phyloP scores from a whole-genome alignment of 495 filamentous ascomycete species.

The Chaetomium tenue region DNA sequence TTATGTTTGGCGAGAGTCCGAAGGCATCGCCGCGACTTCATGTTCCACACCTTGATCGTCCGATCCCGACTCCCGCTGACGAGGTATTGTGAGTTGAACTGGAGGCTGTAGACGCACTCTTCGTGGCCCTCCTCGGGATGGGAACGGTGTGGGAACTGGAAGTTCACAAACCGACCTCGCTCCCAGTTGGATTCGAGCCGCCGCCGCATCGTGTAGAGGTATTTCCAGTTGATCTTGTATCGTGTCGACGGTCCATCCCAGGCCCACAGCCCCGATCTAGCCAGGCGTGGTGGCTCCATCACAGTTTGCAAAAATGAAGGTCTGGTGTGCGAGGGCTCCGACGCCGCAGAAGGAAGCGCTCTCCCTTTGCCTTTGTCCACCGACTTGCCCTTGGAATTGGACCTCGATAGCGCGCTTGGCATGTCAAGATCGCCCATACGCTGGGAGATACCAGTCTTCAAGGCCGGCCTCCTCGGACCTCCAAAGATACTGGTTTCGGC shows the following conservation, averaged over 20 bases:
- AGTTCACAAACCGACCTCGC: slow-evolving; percentile 73
- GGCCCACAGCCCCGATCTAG: slow-evolving; percentile 44
- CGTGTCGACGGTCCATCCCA: slow-evolving; percentile 43
- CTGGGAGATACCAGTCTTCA: slow-evolving; percentile 20
- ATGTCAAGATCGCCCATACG: slow-evolving; percentile 26
- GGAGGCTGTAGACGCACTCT: slow-evolving; percentile 94
- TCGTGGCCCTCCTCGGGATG: slow-evolving; percentile 78
- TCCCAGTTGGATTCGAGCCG: slow-evolving; percentile 91
- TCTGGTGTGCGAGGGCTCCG: not conserved
- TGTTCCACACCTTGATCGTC: slow-evolving; percentile 85
- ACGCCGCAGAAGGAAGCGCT: slow-evolving; percentile 8
- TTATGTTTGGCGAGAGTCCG: slow-evolving; percentile 72
- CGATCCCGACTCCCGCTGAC: slow-evolving; percentile 91
- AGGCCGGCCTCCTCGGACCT: slow-evolving; percentile 22
- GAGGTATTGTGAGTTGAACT: slow-evolving; percentile 79
- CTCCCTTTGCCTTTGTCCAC: slow-evolving; percentile 40
- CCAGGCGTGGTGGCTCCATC: slow-evolving; percentile 28
- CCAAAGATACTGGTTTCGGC: slow-evolving; percentile 40
- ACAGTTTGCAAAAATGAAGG: slow-evolving; percentile 14
- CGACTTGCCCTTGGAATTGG: slow-evolving; percentile 19
- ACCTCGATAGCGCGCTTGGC: slow-evolving; percentile 18
- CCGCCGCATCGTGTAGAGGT: slow-evolving; percentile 84
- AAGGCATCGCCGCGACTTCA: slow-evolving; percentile 74
- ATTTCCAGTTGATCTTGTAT: slow-evolving; percentile 72
- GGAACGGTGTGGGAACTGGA: slow-evolving; percentile 83